Base-by-base conservation (phyloP, 2,329 filamentous ascomycete genomes). In the Colletotrichum sp. region DNA sequence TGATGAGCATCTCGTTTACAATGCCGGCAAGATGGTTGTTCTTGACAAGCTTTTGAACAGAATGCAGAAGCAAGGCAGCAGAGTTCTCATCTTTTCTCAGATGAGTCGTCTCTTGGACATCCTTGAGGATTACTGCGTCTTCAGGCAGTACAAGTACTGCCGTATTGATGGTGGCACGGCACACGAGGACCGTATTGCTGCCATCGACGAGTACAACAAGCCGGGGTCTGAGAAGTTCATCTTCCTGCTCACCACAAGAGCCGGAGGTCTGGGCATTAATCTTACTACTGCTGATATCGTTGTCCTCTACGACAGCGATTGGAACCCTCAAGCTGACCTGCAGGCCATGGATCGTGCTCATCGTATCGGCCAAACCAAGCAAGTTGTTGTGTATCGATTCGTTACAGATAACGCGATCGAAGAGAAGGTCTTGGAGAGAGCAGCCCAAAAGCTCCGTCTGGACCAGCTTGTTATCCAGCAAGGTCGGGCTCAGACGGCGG, bases 321-420 rank as follows among this genome's bases (percentile, higher is more conserved):
- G 97, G 97, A 99, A 98, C 82, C 97, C 97, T 12, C 97, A 99
- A 85, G 97, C 97, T 21, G 97, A 99, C 92, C 87, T 99, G 76
- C 97, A 99, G 85, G 97, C 97, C 72, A 99, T 99, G 97, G 97
- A 99, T 82, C 95, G 97, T 83, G 97, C 97, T 68, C 97, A 99
- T 87, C 95, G 97, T 87, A 99, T 99, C 80, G 97, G 97, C 52
- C 97, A 99, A 87, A 99, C 95, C 7, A 99, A 99, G 87, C 97
- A 99, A 84, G 97, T 99, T 13, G 91, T 96, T 59, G 97, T 99
- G 5, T 99, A 98, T 87, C 92, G 97, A 76, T 98, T 99, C 81
- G 95, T 99, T 28, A 99, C 98, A 0, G 97, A 99, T 83, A 98
- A 98, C 82, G 97, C 97, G 1, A 99, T 99, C 76, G 97, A 99